Evolutionary conservation across 192 early-diverging fungal genomes (phyloP), one percentile per base, ranked within the genome.

Genomic region (Entomortierella lignicola): DNA sequence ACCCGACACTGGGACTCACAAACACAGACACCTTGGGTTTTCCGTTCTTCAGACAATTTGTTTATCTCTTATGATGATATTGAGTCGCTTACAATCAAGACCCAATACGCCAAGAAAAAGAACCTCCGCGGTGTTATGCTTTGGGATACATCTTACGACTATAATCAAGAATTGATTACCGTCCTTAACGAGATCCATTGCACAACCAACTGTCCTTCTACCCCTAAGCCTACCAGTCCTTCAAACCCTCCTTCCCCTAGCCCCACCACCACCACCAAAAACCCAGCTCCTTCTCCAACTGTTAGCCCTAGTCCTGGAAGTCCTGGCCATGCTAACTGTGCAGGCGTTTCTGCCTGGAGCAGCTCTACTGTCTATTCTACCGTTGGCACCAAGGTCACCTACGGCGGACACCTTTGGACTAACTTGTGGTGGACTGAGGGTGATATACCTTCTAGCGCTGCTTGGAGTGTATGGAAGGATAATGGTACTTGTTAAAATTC

Each of bases 31-130:
- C 93, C 94, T 30, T 94, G 92, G 91, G 53, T 94, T 47, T 92
- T 88, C 82, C 89, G 90, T 52, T 58, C 73, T 2, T 69, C 80
- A 2, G 81, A 81, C 57, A 86, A 88, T 30, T 82, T 81, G 0
- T 95, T 88, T 48, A 84, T 95, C 23, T 90, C 91, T 15, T 95
- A 94, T 54, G 93, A 95, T 51, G 94, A 95, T 62, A 81, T 84
- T 11, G 62, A 81, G n/a, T 93, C 91, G 2, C 29, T 94, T 0
- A 63, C 66, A 0, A 47, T 72, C 44, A 95, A 95, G 71, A 85
- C 91, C 17, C 77, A 87, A 0, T 81, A 82, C 69, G 89, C 85
- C 18, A 60, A 72, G 23, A 60, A 60, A 2, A 75, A 84, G 32
- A 69, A 60, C 2, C 66, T 95, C 26, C 84, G 82, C 39, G 92